These are phyloP conservation scores for Hanseniaspora gamundiae DNA, from an alignment of 1,139 yeast species.

Conservation along the genomic window DNA sequence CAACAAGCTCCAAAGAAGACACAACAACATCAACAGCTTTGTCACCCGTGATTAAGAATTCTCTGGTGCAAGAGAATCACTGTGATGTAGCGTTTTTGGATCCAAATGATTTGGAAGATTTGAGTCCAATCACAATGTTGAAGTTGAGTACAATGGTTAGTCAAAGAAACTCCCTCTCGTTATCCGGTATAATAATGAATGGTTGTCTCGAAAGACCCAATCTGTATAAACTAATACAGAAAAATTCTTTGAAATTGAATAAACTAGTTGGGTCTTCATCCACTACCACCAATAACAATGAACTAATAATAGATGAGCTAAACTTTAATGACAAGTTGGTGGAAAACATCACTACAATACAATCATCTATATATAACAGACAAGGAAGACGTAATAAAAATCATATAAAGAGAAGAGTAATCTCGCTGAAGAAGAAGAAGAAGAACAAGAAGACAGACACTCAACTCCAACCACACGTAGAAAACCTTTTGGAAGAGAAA, in stretches of 20 bases:
- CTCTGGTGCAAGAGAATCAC: no score
- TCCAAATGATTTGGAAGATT: slow-evolving; percentile 25
- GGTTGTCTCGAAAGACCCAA: slow-evolving; percentile 30
- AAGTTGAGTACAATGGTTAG: slow-evolving; percentile 60
- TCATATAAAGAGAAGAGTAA: slow-evolving; percentile 5
- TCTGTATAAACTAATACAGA: slow-evolving; percentile 13
- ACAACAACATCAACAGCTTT: slow-evolving; percentile 1
- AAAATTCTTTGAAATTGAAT: slow-evolving; percentile 4
- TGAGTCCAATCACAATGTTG: slow-evolving; percentile 60
- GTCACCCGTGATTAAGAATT: no score
- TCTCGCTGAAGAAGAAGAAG: neutral
- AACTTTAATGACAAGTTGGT: slow-evolving; percentile 1
- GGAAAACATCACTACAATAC: slow-evolving; percentile 5
- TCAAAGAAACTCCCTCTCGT: slow-evolving; percentile 66
- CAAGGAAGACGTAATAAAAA: slow-evolving; percentile 4
- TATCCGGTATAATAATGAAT: slow-evolving; percentile 42
- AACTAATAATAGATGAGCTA: slow-evolving; percentile 1
- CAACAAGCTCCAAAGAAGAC: slow-evolving; percentile 21
- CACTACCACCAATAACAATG: neutral
- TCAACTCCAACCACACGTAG: no score
- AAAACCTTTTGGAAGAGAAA: neutral
- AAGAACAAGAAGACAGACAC: no score
- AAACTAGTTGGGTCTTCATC: neutral
- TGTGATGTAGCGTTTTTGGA: slow-evolving; percentile 12
- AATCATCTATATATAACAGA: slow-evolving; percentile 2